Percentiles rank a stretch among this genome's conserved stretches.
phyloP scores from a whole-genome alignment of 208 protist species.

The Crithidia expoeki region DNA sequence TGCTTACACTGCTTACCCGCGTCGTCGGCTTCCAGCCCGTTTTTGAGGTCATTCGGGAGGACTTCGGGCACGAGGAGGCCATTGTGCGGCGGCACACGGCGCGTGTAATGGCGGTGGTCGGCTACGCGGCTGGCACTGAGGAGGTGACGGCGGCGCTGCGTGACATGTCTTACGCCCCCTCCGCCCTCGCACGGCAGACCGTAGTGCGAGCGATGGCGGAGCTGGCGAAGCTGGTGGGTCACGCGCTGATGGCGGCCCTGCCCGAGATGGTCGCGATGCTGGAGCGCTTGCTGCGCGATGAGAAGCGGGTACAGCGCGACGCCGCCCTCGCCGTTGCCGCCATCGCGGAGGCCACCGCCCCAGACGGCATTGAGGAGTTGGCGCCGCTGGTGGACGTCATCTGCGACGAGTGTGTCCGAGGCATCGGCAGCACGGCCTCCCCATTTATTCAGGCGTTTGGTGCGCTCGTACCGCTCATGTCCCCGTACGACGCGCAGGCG shows the following conservation, averaged over 20 bases:
- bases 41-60: constrained; percentile 97
- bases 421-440: constrained; percentile 95
- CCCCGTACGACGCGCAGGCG: constrained; percentile 94
- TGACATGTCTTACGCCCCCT: constrained; percentile 97
- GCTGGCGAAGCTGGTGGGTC: constrained; percentile 97
- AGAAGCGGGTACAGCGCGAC: constrained; percentile 96
- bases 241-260: constrained; percentile 97
- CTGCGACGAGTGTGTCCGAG: constrained; percentile 93
- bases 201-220: constrained; percentile 97
- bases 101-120: constrained; percentile 97
- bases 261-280: constrained; percentile 96
- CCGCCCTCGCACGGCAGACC: constrained; percentile 98
- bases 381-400: constrained; percentile 96
- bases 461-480: constrained; percentile 99
- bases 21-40: constrained; percentile 98
- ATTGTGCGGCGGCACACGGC: constrained; percentile 98
- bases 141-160: constrained; percentile 96
- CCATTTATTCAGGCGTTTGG: constrained; percentile 99
- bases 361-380: constrained; percentile 99
- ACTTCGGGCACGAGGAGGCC: constrained; percentile 98
- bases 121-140: constrained; percentile 96
- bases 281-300: constrained; percentile 94
- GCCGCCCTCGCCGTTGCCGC: constrained; percentile 96
- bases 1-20: constrained; percentile 98
- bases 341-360: constrained; percentile 96